Conservation (phyloP, 2,329 filamentous ascomycete genomes). For the Diaporthe ilicicola region DNA sequence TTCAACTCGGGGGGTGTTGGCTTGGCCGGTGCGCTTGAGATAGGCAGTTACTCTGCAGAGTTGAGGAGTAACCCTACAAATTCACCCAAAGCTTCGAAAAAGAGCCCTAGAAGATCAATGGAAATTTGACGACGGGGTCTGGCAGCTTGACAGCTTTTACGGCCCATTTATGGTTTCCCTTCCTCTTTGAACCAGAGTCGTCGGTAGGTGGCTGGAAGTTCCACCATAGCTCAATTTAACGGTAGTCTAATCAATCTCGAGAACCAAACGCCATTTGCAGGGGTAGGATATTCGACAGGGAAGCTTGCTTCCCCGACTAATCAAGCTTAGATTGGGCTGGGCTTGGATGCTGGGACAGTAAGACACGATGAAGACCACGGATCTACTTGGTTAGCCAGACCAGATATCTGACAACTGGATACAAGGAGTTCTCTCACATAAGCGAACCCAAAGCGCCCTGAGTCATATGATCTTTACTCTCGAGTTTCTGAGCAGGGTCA, state of each 20-base stretch:
- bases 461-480: neutral
- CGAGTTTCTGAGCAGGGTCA: neutral
- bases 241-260: constrained; percentile 4
- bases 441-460: no score
- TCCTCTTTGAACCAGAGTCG: neutral
- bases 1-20: neutral
- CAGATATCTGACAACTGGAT: no score
- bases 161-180: no score
- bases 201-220: constrained; percentile 35
- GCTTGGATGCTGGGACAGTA: no score
- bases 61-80: neutral
- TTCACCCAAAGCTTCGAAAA: neutral
- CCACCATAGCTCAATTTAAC: constrained; percentile 40
- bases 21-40: neutral
- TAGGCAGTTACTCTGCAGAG: neutral
- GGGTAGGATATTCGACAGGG: neutral
- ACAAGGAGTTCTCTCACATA: no score
- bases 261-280: neutral
- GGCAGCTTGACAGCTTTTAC: neutral
- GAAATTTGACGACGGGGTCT: neutral
- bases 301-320: neutral
- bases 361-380: no score
- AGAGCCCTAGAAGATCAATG: neutral
- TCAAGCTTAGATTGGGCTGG: neutral
- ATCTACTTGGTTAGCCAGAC: no score